Evolutionary conservation across 2,329 filamentous ascomycete genomes (phyloP), one percentile per base, ranked within the genome.

Genomic region (Didymosphaeria variabile): DNA sequence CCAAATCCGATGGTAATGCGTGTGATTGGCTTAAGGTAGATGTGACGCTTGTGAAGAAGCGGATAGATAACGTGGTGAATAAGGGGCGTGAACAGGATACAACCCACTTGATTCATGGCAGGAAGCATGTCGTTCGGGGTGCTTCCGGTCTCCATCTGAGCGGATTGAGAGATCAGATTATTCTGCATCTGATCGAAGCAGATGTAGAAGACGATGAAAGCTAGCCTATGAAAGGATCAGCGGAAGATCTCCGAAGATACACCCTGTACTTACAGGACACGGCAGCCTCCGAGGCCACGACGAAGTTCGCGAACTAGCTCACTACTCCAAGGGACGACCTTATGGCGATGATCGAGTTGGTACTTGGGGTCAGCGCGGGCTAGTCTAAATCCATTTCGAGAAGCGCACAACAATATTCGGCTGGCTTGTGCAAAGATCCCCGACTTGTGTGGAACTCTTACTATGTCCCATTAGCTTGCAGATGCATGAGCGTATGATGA

Each of bases 101-200:
- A 77, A 2, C 67, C 72, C 5, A 75, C 67, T 36, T 72, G 72
- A 21, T 77, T 75, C 61, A 78, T 65, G 2, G 65, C 68, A 0
- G 70, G 69, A 0, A 79, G 54, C n/a, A 78, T 58, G 45, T 79
- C 78, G 62, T 79, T 79, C 0, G 77, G 76, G 5, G 73, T 67
- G 23, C 60, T 65, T 12, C 69, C 57, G 0, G 69, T 71, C n/a
- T 73, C 59, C 77, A 79, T 79, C 51, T 75, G 67, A 3, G 69
- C 72, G 4, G 76, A 73, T 63, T 78, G 77, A 5, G 77, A 78
- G 10, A 79, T 72, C 5, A 79, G 59, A 45, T 79, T 79, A 62
- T 77, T 78, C 58, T 73, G 72, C 74, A 78, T 79, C 55, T 79
- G 77, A 54, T 79, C 77, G 42, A 74, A 78, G 63, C 73, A 78